Base-by-base conservation (phyloP, 371 early-diverging fungal genomes). In the Dinochytrium kinnereticum region DNA sequence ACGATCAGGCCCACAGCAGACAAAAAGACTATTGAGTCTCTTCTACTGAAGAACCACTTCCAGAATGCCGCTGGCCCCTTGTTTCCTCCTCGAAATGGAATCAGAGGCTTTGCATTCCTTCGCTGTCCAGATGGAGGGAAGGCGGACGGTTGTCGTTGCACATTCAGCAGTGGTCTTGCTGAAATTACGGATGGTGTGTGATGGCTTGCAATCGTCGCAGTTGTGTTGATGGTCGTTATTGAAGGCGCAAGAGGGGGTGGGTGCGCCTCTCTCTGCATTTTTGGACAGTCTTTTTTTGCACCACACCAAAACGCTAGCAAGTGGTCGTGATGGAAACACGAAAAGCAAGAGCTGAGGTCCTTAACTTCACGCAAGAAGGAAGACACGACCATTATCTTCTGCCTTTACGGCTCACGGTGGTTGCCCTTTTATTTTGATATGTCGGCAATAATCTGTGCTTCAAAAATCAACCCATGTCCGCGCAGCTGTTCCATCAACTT, bases 1-100 rank as follows among this genome's bases (percentile, higher is more conserved):
- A 84, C 44, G 39, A 96, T 78, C 70, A 95, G 79, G 26, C 86
- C 76, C 17, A 91, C 64, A 0, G 92, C 89, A 19, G 88, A 57
- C 2, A 84, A 26, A 79, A 96, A 94, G 19, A 82, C 73, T 26
- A 49, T 72, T 2, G 28, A 5, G 61, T 81, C 81, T 38, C 72
- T 76, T 31, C 76, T 49, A n/a, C 19, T 1, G 36, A 76, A 40
- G 36, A 76, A 66, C 76, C 76, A 76, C 24, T 36, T 40, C 53
- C 61, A 61, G 36, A 61, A 61, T 3, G 61, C 61, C 7, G 5
- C 37, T 10, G 36, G 10, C 36, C 61, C 61, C 26, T 37, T 31
- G 61, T 61, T 61, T 7, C 61, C 61, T 37, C 61, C 61, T 13
- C 61, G 37, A 26, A 61, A 61, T 13, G 61, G 61, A 5, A 61